Evolutionary conservation across 306 rosid genomes (phyloP).

Genomic region (Abrus pulchellus): DNA sequence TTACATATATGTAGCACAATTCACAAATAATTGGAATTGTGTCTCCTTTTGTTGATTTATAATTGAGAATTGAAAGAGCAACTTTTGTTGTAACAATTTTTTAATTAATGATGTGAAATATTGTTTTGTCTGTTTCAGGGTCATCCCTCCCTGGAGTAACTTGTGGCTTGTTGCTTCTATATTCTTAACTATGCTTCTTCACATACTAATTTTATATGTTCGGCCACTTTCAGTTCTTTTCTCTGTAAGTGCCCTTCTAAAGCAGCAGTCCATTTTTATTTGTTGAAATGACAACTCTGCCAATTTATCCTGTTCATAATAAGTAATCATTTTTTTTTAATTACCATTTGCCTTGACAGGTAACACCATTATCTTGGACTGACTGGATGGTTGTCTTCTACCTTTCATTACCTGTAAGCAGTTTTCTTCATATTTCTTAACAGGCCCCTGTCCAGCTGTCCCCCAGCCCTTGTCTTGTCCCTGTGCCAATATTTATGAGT

Average conservation of each 20-base stretch:
- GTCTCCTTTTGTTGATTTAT: constrained; percentile 32
- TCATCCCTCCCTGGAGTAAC: constrained; percentile 98
- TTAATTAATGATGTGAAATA: constrained; percentile 36
- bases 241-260: constrained; percentile 78
- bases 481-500: constrained; percentile 20
- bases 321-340: constrained; percentile 36
- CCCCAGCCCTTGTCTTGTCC: background rate
- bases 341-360: constrained; percentile 62
- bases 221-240: constrained; percentile 93
- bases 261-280: constrained; percentile 32
- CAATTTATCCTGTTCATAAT: constrained; percentile 20
- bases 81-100: constrained; percentile 30
- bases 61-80: constrained; percentile 22
- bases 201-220: constrained; percentile 81
- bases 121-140: constrained; percentile 61
- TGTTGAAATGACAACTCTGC: constrained; percentile 37
- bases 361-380: constrained; percentile 87
- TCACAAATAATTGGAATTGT: constrained; percentile 20
- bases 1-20: background rate
- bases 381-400: constrained; percentile 90
- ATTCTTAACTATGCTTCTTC: constrained; percentile 88
- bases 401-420: constrained; percentile 91
- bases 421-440: constrained; percentile 41
- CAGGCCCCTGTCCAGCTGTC: background rate
- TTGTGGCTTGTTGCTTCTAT: constrained; percentile 96